These are phyloP conservation scores for Stagonosporopsis vannaccii DNA, from an alignment of 2,329 filamentous ascomycete genomes.

Conservation along the genomic window DNA sequence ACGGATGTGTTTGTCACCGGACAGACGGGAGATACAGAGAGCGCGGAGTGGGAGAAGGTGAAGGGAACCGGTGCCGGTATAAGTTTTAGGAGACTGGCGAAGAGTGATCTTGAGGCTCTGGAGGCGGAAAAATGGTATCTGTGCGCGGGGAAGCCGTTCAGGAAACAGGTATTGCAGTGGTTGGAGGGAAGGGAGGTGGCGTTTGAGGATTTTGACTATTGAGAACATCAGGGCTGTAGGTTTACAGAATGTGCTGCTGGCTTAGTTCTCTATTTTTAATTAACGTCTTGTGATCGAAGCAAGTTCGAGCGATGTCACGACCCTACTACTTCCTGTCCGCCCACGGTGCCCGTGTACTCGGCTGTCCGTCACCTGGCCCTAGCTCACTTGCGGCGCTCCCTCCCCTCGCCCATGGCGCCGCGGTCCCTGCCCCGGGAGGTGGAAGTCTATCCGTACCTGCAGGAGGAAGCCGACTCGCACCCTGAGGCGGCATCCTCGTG, in stretches of 20 bases:
- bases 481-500: constrained; percentile 28
- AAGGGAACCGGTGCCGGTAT: constrained; percentile 50
- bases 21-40: constrained; percentile 10
- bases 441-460: constrained; percentile 28
- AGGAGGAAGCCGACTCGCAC: constrained; percentile 14
- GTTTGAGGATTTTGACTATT: constrained; percentile 61
- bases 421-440: constrained; percentile 25
- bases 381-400: neutral
- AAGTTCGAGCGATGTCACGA: neutral
- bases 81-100: constrained; percentile 55
- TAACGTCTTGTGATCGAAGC: neutral
- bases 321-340: neutral
- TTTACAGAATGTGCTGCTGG: neutral
- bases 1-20: constrained; percentile 73
- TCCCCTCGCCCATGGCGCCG: constrained; percentile 37
- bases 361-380: constrained; percentile 14
- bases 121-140: constrained; percentile 63
- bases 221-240: too few relatives aligned
- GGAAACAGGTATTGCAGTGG: constrained; percentile 59
- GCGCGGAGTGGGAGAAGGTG: constrained; percentile 26
- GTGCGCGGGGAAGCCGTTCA: constrained; percentile 62
- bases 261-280: neutral
- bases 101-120: constrained; percentile 51
- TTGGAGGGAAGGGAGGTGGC: constrained; percentile 54
- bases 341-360: constrained; percentile 33